These are phyloP conservation scores for Sclerotinia glacialis DNA, from an alignment of 2,329 filamentous ascomycete genomes.

Conservation along the genomic window DNA sequence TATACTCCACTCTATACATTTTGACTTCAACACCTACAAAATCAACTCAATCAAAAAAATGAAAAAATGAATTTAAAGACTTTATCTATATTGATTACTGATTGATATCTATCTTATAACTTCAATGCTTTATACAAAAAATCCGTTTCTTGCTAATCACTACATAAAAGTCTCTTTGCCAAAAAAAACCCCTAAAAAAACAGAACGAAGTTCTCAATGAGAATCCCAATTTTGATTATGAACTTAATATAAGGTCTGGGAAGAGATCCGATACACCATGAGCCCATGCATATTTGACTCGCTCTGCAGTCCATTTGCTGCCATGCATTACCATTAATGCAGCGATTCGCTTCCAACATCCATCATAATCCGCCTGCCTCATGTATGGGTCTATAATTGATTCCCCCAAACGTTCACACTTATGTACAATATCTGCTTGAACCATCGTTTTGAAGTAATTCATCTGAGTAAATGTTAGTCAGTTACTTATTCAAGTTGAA, in stretches of 20 bases:
- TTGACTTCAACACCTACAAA: no score
- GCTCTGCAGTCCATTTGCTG: not conserved
- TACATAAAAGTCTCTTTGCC: no score
- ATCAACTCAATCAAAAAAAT: no score
- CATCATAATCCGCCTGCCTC: not conserved
- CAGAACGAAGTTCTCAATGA: not conserved
- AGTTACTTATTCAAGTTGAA: not conserved
- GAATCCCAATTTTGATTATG: not conserved
- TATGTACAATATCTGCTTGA: not conserved
- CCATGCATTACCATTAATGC: not conserved
- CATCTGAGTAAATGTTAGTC: not conserved
- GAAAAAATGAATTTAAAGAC: no score
- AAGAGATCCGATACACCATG: constrained; percentile 2
- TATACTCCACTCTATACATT: no score
- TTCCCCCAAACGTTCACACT: not conserved
- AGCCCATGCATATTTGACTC: not conserved
- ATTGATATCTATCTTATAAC: no score
- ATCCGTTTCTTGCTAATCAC: no score
- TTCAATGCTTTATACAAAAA: no score
- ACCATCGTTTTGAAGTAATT: not conserved
- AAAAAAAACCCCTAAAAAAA: no score
- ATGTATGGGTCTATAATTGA: not conserved
- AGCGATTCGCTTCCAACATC: not conserved
- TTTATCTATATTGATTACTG: no score
- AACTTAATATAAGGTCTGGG: not conserved